phyloP scores from a whole-genome alignment of 2,329 filamentous ascomycete species.

The Aspergillaceae sp. region DNA sequence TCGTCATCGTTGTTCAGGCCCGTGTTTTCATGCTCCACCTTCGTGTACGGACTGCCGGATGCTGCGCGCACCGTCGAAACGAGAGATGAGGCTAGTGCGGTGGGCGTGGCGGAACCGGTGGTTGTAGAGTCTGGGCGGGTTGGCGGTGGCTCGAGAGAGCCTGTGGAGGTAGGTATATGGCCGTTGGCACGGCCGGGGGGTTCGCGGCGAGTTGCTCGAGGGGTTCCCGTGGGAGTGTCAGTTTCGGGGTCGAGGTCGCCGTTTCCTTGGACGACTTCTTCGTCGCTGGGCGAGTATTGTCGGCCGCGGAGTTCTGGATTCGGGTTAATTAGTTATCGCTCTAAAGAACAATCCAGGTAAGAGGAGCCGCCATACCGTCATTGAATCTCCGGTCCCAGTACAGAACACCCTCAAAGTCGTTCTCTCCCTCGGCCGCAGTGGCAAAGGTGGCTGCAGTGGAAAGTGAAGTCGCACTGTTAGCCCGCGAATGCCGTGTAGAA shows the following conservation, averaged over 20 bases:
- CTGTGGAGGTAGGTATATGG: not conserved
- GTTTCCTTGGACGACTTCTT: not conserved
- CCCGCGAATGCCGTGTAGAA: slow-evolving; percentile 37
- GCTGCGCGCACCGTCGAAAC: slow-evolving; percentile 32
- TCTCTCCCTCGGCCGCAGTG: slow-evolving; percentile 49
- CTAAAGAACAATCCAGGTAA: too few relatives aligned
- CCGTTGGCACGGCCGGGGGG: not conserved
- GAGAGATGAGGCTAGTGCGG: slow-evolving; percentile 24
- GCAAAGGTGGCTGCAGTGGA: slow-evolving; percentile 56
- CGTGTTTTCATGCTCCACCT: slow-evolving; percentile 8
- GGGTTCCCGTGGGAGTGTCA: slow-evolving; percentile 16
- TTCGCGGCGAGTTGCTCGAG: slow-evolving; percentile 12
- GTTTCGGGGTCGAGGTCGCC: not conserved
- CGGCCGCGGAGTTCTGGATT: slow-evolving; percentile 14
- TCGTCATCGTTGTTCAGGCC: slow-evolving; percentile 47
- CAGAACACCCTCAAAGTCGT: slow-evolving; percentile 33
- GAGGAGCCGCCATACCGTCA: slow-evolving; percentile 15
- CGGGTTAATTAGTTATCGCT: too few relatives aligned
- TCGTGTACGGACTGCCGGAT: slow-evolving; percentile 17
- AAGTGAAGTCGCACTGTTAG: slow-evolving; percentile 50
- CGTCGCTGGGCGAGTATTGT: not conserved
- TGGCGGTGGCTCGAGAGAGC: slow-evolving; percentile 19
- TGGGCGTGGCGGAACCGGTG: slow-evolving; percentile 23
- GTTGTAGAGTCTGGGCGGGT: slow-evolving; percentile 19
- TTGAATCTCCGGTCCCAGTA: slow-evolving; percentile 33